Conservation (phyloP, 2,329 filamentous ascomycete species). For the Dryadomyces quercus-mongolicae region DNA sequence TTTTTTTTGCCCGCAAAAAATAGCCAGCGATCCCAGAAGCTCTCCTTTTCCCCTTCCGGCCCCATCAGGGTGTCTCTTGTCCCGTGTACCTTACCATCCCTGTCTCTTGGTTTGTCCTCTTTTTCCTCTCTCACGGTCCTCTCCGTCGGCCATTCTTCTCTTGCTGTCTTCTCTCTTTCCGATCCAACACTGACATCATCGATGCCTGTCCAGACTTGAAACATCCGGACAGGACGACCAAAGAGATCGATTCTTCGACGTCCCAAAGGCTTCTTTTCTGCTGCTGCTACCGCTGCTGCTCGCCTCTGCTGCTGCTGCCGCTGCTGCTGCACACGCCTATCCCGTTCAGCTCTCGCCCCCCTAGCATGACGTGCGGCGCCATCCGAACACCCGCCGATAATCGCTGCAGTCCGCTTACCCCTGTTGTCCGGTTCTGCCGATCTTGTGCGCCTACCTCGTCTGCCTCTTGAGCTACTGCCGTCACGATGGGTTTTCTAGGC, state of each 20-base stretch:
- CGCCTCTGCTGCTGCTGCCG: background rate
- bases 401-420: background rate
- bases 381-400: background rate
- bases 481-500: constrained; percentile 14
- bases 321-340: background rate
- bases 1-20: background rate
- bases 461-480: background rate
- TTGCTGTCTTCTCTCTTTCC: background rate
- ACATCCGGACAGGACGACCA: background rate
- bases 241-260: too few species aligned
- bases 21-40: background rate
- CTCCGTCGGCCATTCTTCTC: background rate
- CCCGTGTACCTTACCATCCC: background rate
- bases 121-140: background rate
- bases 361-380: background rate
- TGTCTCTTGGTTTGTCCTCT: background rate
- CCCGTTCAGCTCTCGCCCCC: background rate
- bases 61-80: background rate
- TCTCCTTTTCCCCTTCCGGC: background rate
- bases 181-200: background rate
- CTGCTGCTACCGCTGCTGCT: background rate
- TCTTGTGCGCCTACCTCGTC: background rate
- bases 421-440: background rate
- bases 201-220: background rate
- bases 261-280: too few species aligned